phyloP scores from a whole-genome alignment of 495 filamentous ascomycete genomes.

The Tuber calosporum region DNA sequence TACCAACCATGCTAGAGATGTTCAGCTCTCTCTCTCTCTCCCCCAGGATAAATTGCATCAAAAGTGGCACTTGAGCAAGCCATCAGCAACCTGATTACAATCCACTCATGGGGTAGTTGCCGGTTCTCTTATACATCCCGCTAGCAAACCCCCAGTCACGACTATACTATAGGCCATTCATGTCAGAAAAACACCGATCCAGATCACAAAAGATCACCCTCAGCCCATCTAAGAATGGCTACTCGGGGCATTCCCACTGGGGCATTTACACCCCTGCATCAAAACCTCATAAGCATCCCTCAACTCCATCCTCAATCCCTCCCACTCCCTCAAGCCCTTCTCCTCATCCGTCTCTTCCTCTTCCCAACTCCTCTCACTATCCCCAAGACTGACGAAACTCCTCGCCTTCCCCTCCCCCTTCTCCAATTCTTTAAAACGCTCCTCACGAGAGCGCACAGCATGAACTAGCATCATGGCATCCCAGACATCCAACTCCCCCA shows the following conservation, averaged over 20 bases:
- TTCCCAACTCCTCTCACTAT: background rate
- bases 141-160: background rate
- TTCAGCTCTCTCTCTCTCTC: background rate
- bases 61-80: background rate
- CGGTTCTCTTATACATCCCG: background rate
- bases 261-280: background rate
- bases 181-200: background rate
- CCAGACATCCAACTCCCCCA: background rate
- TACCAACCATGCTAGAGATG: background rate
- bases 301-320: background rate
- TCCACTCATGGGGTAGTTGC: background rate
- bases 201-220: background rate
- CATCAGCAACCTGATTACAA: background rate
- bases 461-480: background rate
- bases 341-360: background rate
- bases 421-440: background rate
- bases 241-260: background rate
- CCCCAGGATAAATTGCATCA: background rate
- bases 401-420: background rate
- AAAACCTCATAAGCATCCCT: background rate
- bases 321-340: background rate
- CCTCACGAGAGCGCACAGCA: background rate
- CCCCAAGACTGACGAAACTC: background rate
- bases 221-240: background rate
- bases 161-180: background rate